Percentiles rank a stretch among this genome's conserved stretches.
Evolutionary conservation across 441 rosid genomes (phyloP).

Genomic region (Macaranga tanarius): DNA sequence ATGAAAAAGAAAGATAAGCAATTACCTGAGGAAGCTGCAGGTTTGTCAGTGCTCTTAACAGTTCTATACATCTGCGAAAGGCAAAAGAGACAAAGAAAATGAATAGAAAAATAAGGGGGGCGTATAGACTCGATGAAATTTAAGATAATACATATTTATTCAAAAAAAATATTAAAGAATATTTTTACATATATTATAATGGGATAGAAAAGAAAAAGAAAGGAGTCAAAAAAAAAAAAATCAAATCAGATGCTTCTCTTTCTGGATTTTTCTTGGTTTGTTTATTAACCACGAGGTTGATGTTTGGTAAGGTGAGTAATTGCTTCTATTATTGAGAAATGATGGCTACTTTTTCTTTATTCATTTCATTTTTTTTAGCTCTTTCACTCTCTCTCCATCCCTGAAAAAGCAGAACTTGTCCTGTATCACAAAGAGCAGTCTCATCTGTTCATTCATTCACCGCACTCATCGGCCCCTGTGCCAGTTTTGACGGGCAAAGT

Average conservation of each 20-base stretch:
- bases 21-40: slow-evolving; percentile 77
- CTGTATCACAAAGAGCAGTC: slow-evolving; percentile 22
- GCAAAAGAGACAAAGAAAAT: slow-evolving; percentile 25
- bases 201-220: slow-evolving; percentile 14
- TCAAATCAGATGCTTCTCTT: slow-evolving; percentile 30
- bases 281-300: slow-evolving; percentile 63
- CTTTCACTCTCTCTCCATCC: slow-evolving; percentile 23
- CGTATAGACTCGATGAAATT: neutral
- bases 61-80: slow-evolving; percentile 78
- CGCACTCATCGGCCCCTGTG: slow-evolving; percentile 27
- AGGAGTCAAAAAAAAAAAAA: slow-evolving; percentile 16
- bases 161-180: slow-evolving; percentile 3
- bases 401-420: slow-evolving; percentile 31
- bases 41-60: slow-evolving; percentile 83
- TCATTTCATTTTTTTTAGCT: neutral
- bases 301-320: slow-evolving; percentile 50
- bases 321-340: slow-evolving; percentile 67
- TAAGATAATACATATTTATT: slow-evolving; percentile 25
- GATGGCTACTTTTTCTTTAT: slow-evolving; percentile 47
- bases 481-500: slow-evolving; percentile 8
- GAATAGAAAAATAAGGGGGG: slow-evolving; percentile 17
- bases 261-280: slow-evolving; percentile 25
- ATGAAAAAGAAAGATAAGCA: slow-evolving; percentile 6
- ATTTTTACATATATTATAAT: neutral
- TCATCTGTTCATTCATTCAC: slow-evolving; percentile 29